These are phyloP conservation scores for Phytopythium montanum DNA, from an alignment of 352 stramenopile genomes.

Conservation along the genomic window DNA sequence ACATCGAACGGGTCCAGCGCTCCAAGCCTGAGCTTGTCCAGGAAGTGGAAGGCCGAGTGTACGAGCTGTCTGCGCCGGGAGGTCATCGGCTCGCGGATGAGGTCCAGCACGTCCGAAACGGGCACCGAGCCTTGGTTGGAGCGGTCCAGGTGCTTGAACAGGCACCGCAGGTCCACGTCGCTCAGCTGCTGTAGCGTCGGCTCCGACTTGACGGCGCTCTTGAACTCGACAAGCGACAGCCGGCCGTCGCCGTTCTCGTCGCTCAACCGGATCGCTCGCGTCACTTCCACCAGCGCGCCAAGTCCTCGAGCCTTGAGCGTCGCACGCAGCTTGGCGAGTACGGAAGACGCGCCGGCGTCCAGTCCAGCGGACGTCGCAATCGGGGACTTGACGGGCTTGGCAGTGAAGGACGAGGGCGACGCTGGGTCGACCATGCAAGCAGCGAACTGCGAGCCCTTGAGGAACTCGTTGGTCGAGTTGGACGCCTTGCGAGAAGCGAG, in stretches of 20 bases:
- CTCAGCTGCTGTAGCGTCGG: slow-evolving; percentile 40
- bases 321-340: slow-evolving; percentile 44
- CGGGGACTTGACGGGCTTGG: slow-evolving; percentile 3
- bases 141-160: slow-evolving; percentile 80
- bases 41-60: slow-evolving; percentile 65
- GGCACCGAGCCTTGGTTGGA: slow-evolving; percentile 66
- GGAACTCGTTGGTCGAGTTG: slow-evolving; percentile 54
- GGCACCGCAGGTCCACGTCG: slow-evolving; percentile 62
- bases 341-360: slow-evolving; percentile 51
- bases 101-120: slow-evolving; percentile 77
- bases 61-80: slow-evolving; percentile 61
- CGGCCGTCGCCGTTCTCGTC: slow-evolving; percentile 64
- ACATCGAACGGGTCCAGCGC: slow-evolving; percentile 61
- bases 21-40: slow-evolving; percentile 44
- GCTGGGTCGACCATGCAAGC: slow-evolving; percentile 55
- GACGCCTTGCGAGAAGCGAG: slow-evolving; percentile 31
- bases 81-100: slow-evolving; percentile 82
- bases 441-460: slow-evolving; percentile 64
- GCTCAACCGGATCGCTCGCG: slow-evolving; percentile 58
- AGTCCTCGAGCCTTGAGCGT: slow-evolving; percentile 54
- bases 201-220: slow-evolving; percentile 50
- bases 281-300: slow-evolving; percentile 58
- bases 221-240: slow-evolving; percentile 77
- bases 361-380: slow-evolving; percentile 11
- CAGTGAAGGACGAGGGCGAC: slow-evolving; percentile 16